A percentile compares a stretch with the other conserved stretches of the same genome.
Conservation (phyloP, 208 protist species). For the Trypanosoma caninum region DNA sequence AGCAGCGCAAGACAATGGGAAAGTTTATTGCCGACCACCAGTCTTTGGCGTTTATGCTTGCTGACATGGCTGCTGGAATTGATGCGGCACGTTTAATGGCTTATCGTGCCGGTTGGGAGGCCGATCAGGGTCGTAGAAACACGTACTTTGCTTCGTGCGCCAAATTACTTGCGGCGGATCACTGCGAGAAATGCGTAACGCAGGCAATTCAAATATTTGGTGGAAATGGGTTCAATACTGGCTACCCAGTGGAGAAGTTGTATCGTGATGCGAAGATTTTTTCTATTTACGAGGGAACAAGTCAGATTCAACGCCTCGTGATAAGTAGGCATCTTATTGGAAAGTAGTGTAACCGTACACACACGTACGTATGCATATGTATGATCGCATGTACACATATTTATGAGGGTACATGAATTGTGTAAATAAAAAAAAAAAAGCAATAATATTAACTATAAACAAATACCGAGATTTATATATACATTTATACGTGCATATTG, state of each 20-base stretch:
- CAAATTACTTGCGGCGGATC: constrained; percentile 75
- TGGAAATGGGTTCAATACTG: constrained; percentile 91
- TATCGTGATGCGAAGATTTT: constrained; percentile 92
- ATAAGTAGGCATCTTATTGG: constrained; percentile 58
- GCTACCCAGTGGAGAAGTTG: constrained; percentile 94
- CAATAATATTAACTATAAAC: not conserved
- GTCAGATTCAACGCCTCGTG: constrained; percentile 87
- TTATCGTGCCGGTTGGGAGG: constrained; percentile 71
- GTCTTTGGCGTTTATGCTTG: constrained; percentile 81
- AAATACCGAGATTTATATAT: not conserved
- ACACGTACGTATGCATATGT: no score
- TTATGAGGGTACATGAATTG: no score
- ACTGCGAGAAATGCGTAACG: constrained; percentile 68
- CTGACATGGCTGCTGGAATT: constrained; percentile 88
- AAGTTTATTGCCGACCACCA: constrained; percentile 84
- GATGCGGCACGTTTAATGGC: constrained; percentile 76
- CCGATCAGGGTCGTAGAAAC: constrained; percentile 79
- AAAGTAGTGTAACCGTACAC: no score
- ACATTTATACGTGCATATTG: not conserved
- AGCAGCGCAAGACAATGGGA: constrained; percentile 84
- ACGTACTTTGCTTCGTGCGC: constrained; percentile 87
- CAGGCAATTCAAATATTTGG: constrained; percentile 90
- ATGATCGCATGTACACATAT: no score
- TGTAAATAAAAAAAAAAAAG: not conserved
- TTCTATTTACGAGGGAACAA: constrained; percentile 93